Percentiles rank a stretch among this genome's conserved stretches.
phyloP scores from a whole-genome alignment of 2,329 filamentous ascomycete genomes.

The Talaromyces sp. region DNA sequence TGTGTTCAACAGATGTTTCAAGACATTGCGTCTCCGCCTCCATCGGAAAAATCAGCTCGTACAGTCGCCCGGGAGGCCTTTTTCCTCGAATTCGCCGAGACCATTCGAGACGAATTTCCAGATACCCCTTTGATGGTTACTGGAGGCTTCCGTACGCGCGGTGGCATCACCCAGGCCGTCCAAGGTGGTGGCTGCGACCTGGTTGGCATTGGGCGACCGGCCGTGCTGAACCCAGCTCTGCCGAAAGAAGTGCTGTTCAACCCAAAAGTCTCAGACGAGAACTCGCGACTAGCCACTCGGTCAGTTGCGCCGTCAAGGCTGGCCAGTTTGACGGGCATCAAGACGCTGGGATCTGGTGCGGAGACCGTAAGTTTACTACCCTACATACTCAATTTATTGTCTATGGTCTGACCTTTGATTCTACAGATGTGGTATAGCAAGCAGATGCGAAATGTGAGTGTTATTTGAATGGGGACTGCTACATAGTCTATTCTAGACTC shows the following conservation, averaged over 20 bases:
- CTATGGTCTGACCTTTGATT: not conserved
- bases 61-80: slow-evolving; percentile 59
- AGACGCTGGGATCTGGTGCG: slow-evolving; percentile 3
- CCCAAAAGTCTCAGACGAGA: slow-evolving; percentile 1
- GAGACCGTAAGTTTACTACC: slow-evolving; percentile 8
- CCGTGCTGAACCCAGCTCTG: slow-evolving; percentile 36
- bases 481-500: not conserved
- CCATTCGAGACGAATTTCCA: slow-evolving; percentile 44
- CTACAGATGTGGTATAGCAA: slow-evolving; percentile 5
- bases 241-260: slow-evolving; percentile 6
- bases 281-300: slow-evolving; percentile 1
- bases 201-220: slow-evolving; percentile 46
- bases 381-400: not conserved
- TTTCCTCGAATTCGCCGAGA: slow-evolving; percentile 62
- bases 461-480: not conserved
- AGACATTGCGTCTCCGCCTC: slow-evolving; percentile 5
- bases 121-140: slow-evolving; percentile 52
- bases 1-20: slow-evolving; percentile 28
- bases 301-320: not conserved
- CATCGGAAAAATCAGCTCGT: slow-evolving; percentile 18
- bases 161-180: slow-evolving; percentile 47
- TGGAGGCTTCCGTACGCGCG: slow-evolving; percentile 56
- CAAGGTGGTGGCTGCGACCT: slow-evolving; percentile 44
- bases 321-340: not conserved
- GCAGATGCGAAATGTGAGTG: slow-evolving; percentile 2